Evolutionary conservation across 768 basidiomycete species (phyloP).

Genomic region (Leucosporidium creatinivorum): DNA sequence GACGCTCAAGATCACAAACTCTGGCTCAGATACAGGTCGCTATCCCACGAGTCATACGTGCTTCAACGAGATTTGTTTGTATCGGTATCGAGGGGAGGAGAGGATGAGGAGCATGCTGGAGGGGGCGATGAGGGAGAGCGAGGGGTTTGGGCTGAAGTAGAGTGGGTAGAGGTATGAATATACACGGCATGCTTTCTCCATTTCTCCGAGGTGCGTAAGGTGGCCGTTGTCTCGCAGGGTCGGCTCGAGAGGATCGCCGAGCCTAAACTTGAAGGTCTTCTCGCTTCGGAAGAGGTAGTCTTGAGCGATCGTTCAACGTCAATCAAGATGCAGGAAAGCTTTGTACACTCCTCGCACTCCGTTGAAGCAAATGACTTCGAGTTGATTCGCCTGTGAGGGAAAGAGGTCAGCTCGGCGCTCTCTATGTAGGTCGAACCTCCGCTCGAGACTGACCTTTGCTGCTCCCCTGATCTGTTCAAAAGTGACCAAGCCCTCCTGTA

Average conservation of each 20-base stretch:
- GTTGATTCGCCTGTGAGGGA: not conserved
- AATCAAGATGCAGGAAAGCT: not conserved
- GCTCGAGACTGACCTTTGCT: not conserved
- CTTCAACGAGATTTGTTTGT: slow-evolving; percentile 30
- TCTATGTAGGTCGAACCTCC: too few relatives aligned
- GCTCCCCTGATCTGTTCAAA: slow-evolving; percentile 4
- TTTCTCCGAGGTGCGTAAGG: too few relatives aligned
- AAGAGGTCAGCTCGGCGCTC: too few relatives aligned
- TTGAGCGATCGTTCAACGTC: too few relatives aligned
- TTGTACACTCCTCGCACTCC: slow-evolving; percentile 21
- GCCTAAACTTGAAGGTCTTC: too few relatives aligned
- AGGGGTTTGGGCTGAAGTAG: not conserved
- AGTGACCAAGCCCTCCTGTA: slow-evolving; percentile 1
- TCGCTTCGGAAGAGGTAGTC: too few relatives aligned
- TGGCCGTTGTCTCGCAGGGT: too few relatives aligned
- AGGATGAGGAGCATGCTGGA: slow-evolving; percentile 11
- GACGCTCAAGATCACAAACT: slow-evolving; percentile 14
- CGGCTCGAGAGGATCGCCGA: too few relatives aligned
- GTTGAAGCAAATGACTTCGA: slow-evolving; percentile 26
- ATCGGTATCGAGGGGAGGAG: slow-evolving; percentile 1
- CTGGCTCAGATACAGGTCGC: slow-evolving; percentile 4
- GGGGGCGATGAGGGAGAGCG: slow-evolving; percentile 24
- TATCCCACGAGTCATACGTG: slow-evolving; percentile 29
- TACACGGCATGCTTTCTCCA: not conserved
- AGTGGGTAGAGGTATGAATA: not conserved